Evolutionary conservation across 257 asterid genomes (phyloP).

Genomic region (Paulownia fortunei): DNA sequence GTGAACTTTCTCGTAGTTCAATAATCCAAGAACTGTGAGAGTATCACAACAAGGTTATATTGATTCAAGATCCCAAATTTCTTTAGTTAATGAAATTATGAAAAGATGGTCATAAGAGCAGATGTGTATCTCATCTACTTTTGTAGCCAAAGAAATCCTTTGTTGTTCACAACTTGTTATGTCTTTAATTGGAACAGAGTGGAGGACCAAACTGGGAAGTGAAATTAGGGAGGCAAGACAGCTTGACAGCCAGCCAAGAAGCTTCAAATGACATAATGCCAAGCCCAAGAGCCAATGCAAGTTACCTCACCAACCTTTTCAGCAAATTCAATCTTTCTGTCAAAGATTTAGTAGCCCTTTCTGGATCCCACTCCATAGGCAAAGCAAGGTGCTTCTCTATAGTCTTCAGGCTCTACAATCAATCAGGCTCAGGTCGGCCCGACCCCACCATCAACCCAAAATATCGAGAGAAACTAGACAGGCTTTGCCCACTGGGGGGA

Average conservation of each 20-base stretch:
- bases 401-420: conserved; percentile 87
- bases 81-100: no score
- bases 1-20: no score
- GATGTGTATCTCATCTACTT: no score
- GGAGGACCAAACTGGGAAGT: conserved; percentile 97
- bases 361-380: conserved; percentile 95
- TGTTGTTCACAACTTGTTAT: no score
- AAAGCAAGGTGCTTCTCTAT: conserved; percentile 86
- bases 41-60: no score
- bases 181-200: conserved; percentile 48
- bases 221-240: conserved; percentile 78
- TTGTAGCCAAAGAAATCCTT: no score
- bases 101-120: no score
- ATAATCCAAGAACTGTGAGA: no score
- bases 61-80: no score
- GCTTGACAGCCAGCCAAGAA: conserved; percentile 86
- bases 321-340: conserved; percentile 63
- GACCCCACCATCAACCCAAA: conserved; percentile 77
- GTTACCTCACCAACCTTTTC: conserved; percentile 66
- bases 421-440: conserved; percentile 80
- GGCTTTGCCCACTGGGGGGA: conserved; percentile 73
- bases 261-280: conserved; percentile 87
- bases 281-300: conserved; percentile 90
- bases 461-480: conserved; percentile 52
- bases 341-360: conserved; percentile 85